Percentiles rank a stretch among this genome's conserved stretches.
Conservation (phyloP, 306 rosid genomes). For the Citrullus colocynthis region DNA sequence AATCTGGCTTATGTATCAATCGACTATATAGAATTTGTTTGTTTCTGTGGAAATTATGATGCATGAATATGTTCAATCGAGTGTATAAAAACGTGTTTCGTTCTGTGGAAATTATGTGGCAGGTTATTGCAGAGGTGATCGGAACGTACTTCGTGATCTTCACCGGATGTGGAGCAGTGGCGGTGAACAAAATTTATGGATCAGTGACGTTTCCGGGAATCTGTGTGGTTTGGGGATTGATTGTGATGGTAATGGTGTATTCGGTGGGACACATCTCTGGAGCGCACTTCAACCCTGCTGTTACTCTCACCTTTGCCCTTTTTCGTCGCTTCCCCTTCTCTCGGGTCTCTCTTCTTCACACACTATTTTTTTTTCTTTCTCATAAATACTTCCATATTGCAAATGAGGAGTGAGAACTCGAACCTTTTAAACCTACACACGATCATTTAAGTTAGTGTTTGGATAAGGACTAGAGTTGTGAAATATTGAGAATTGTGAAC, state of each 20-base stretch:
- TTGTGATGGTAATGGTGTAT: constrained; percentile 28
- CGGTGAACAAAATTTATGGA: constrained; percentile 17
- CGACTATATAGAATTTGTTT: background rate
- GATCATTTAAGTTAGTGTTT: background rate
- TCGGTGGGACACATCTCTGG: constrained; percentile 26
- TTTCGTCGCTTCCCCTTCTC: constrained; percentile 16
- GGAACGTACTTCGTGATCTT: constrained; percentile 28
- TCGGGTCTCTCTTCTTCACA: background rate
- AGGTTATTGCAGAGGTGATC: constrained; percentile 24
- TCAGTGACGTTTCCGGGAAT: constrained; percentile 23
- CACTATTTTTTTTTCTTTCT: background rate
- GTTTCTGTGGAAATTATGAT: background rate
- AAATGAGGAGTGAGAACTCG: background rate
- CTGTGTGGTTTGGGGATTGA: constrained; percentile 26
- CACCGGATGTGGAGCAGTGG: constrained; percentile 27
- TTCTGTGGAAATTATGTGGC: background rate
- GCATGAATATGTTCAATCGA: background rate
- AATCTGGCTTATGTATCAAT: background rate
- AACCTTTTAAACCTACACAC: background rate
- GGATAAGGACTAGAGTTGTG: no score
- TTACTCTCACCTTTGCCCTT: constrained; percentile 18
- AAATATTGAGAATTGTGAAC: no score
- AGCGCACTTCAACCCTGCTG: constrained; percentile 28
- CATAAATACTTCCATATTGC: background rate
- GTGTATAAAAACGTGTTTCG: background rate